Base-by-base conservation (phyloP, 192 early-diverging fungal species). In the Jimgerdemannia flammicorona region DNA sequence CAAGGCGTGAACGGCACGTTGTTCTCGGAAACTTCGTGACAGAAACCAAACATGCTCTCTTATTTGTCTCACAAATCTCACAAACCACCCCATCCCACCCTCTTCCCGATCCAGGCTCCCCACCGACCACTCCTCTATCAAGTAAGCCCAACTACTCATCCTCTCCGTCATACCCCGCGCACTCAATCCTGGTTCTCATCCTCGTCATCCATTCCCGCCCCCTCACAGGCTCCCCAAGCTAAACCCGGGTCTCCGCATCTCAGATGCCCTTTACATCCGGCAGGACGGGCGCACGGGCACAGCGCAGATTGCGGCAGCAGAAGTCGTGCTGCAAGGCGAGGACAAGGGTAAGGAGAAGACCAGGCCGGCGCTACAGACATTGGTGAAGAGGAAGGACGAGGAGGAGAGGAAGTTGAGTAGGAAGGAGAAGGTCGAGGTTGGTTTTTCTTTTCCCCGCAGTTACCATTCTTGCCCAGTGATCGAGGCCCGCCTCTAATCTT, bases 231-330 rank as follows among this genome's bases (percentile, higher is more conserved):
- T 86, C 44, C 82, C 86, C 8, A 85, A 81, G 70, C 69, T 87
- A 4, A 70, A 87, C 54, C 64, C 80, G 17, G 82, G 82, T 66
- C 67, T 87, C 4, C 72, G 81, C 14, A 65, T 78, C 14, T 66
- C 82, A 3, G 69, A 81, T 7, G 65, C 77, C 3, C 72, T 82
- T 4, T 87, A 87, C 69, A 78, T 84, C 44, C 72, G 74, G 44
- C 70, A 78, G 54, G 67, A 82, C 9, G 72, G 74, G 14, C 66
- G 49, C 4, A 43, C 65, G 69, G 84, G 75, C 0, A 80, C 78
- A 71, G 70, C 85, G 4, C 70, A 72, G 9, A 19, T 69, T 59
- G 75, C 77, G 14, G 63, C 76, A 3, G 79, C 84, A 6, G 74
- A 72, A 3, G 71, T 85, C 2, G 79, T 84, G 6, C 75, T 81